A percentile compares a stretch with the other conserved stretches of the same genome.
Evolutionary conservation across 805 yeast species (phyloP).

Genomic region (Barnettozyma botsteinii): DNA sequence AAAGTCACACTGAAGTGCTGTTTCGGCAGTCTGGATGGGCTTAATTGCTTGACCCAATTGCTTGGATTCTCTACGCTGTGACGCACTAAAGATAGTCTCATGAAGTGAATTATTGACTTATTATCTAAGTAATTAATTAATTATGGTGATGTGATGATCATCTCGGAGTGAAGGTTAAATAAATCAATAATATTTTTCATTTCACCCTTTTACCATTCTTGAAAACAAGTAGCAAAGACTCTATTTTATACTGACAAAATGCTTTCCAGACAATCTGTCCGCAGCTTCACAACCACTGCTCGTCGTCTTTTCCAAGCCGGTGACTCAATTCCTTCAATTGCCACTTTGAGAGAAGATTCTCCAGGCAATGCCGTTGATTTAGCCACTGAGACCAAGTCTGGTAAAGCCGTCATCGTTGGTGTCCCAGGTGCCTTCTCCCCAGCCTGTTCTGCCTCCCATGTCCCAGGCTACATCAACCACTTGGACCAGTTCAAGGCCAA

Average conservation of each 20-base stretch:
- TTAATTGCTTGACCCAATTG: slow-evolving; percentile 36
- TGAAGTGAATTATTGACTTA: too few species aligned
- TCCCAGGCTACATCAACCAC: slow-evolving; percentile 64
- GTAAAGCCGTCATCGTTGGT: slow-evolving; percentile 52
- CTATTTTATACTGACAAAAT: too few species aligned
- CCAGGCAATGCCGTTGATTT: slow-evolving; percentile 60
- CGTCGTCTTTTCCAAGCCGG: slow-evolving; percentile 44
- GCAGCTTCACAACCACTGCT: slow-evolving; percentile 24
- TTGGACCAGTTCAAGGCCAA: slow-evolving; percentile 49
- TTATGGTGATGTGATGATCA: too few species aligned
- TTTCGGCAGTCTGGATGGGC: neutral
- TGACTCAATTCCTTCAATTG: slow-evolving; percentile 50
- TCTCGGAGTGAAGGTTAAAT: too few species aligned
- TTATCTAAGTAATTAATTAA: too few species aligned
- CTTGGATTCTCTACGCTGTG: neutral
- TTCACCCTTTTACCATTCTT: neutral
- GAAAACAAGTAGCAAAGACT: too few species aligned
- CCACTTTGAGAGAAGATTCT: slow-evolving; percentile 50
- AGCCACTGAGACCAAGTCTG: slow-evolving; percentile 39
- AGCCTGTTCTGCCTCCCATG: slow-evolving; percentile 65
- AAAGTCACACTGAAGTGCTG: slow-evolving; percentile 38
- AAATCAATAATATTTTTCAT: neutral
- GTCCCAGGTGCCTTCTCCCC: slow-evolving; percentile 81
- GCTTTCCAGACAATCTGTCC: slow-evolving; percentile 16
- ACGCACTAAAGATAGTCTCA: neutral